phyloP scores from a whole-genome alignment of 2,329 filamentous ascomycete species.

The Chaetomiaceae sp. region DNA sequence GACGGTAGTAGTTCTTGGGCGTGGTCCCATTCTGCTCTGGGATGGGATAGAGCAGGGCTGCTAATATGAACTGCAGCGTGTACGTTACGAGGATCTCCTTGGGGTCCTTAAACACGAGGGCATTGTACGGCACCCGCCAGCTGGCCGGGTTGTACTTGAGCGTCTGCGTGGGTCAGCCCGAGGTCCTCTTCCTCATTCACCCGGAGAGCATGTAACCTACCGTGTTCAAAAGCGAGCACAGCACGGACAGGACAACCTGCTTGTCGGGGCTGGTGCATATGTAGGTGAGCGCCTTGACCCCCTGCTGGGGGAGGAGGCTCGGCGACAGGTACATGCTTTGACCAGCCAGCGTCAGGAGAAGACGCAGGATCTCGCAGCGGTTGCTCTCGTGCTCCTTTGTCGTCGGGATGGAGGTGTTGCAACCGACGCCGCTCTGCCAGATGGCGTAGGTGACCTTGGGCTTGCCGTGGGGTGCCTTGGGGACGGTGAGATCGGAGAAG shows the following conservation, averaged over 20 bases:
- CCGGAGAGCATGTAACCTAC: constrained; percentile 45
- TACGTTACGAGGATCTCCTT: constrained; percentile 90
- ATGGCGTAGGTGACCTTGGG: constrained; percentile 87
- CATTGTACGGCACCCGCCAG: constrained; percentile 92
- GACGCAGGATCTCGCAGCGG: constrained; percentile 78
- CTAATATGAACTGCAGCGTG: constrained; percentile 83
- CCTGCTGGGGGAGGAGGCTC: constrained; percentile 71
- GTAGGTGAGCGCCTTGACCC: constrained; percentile 81
- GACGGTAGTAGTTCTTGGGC: constrained; percentile 87
- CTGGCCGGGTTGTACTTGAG: constrained; percentile 93
- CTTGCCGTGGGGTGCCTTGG: constrained; percentile 63
- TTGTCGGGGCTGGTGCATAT: constrained; percentile 85
- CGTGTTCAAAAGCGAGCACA: constrained; percentile 93
- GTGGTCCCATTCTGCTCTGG: constrained; percentile 66
- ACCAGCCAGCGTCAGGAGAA: constrained; percentile 80
- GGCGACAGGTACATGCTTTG: constrained; percentile 92
- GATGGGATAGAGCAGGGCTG: constrained; percentile 79
- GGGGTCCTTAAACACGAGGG: constrained; percentile 84
- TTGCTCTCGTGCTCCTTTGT: constrained; percentile 93
- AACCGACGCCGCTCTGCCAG: constrained; percentile 97
- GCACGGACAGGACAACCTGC: constrained; percentile 79
- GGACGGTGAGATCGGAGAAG: constrained; percentile 83
- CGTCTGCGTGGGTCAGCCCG: constrained; percentile 53
- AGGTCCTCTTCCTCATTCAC: background rate
- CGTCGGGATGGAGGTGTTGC: constrained; percentile 80